Conservation (phyloP, 176 grass and related monocot species). For the Oryza glumipatula region DNA sequence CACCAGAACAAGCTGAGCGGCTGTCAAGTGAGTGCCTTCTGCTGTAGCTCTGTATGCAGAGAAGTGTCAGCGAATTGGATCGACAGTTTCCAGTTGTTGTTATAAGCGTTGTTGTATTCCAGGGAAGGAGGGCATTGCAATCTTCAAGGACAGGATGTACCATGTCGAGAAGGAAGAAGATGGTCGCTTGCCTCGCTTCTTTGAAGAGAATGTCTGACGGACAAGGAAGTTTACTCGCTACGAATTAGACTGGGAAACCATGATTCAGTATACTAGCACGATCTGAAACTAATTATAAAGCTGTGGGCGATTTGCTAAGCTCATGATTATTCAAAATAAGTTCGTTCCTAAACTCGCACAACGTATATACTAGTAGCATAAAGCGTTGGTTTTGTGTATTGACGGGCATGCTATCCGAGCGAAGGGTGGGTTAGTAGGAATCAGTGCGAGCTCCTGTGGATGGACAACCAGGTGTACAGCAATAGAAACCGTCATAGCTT, state of each 20-base stretch:
- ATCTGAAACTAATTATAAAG: slow-evolving; percentile 8
- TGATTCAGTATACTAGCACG: slow-evolving; percentile 4
- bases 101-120: neutral
- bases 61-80: neutral
- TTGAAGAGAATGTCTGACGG: slow-evolving; percentile 38
- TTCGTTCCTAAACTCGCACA: neutral
- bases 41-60: neutral
- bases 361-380: neutral
- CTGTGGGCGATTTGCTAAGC: neutral
- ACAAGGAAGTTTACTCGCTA: neutral
- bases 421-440: too few relatives aligned
- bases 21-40: slow-evolving; percentile 42
- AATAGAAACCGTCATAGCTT: too few relatives aligned
- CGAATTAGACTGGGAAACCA: neutral
- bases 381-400: too few relatives aligned
- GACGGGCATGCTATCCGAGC: too few relatives aligned
- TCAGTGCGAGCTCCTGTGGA: too few relatives aligned
- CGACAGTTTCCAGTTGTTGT: neutral
- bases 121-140: slow-evolving; percentile 49
- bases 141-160: slow-evolving; percentile 41
- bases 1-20: neutral
- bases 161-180: neutral
- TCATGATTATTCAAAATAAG: neutral
- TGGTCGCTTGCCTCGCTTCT: slow-evolving; percentile 20
- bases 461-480: too few relatives aligned